Evolutionary conservation across 2,329 filamentous ascomycete genomes (phyloP).

Genomic region (Sarocladium strictum): DNA sequence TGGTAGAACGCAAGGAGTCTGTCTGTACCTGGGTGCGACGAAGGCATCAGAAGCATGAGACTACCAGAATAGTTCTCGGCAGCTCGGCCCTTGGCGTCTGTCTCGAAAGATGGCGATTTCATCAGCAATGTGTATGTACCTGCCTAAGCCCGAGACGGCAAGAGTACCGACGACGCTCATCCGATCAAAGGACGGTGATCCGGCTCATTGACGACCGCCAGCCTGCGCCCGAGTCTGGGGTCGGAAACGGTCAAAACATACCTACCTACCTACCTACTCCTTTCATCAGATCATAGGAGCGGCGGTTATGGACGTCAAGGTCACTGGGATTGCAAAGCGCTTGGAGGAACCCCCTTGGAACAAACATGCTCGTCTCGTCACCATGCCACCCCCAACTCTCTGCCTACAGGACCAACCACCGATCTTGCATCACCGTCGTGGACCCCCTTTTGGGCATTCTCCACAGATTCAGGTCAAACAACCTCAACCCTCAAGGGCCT

Average conservation of each 20-base stretch:
- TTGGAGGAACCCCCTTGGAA: background rate
- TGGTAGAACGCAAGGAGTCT: background rate
- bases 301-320: background rate
- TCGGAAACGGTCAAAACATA: background rate
- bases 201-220: slow-evolving; percentile 1
- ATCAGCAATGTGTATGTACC: background rate
- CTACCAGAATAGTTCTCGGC: background rate
- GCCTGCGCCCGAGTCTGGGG: background rate
- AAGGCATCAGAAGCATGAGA: slow-evolving; percentile 1
- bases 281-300: slow-evolving; percentile 2
- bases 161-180: slow-evolving; percentile 1
- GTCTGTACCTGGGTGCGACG: background rate
- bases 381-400: background rate
- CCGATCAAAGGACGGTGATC: slow-evolving; percentile 1
- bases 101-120: background rate
- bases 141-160: background rate
- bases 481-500: background rate
- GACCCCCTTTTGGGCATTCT: background rate
- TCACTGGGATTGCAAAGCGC: background rate
- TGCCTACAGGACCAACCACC: background rate
- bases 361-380: slow-evolving; percentile 2
- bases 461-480: slow-evolving; percentile 6
- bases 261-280: too few relatives aligned
- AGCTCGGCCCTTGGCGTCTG: background rate
- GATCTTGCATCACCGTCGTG: background rate